Evolutionary conservation across 768 basidiomycete species (phyloP).

Genomic region (Dioszegia crocea): DNA sequence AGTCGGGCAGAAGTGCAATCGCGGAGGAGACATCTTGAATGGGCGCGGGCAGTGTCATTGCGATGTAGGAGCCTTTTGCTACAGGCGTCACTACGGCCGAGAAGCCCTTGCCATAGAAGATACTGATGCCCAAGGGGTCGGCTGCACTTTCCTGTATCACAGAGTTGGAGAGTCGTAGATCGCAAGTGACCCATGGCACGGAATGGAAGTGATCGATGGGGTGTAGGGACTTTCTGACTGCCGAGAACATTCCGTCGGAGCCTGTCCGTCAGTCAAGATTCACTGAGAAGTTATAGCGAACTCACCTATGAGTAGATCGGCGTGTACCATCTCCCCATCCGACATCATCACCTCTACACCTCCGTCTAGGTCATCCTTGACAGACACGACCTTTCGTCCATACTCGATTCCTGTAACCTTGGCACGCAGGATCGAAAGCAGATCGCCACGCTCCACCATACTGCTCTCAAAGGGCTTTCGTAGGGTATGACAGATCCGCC

Average conservation of each 20-base stretch:
- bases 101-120: slow-evolving; percentile 14
- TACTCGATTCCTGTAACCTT: slow-evolving; percentile 14
- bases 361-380: background rate
- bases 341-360: background rate
- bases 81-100: slow-evolving; percentile 18
- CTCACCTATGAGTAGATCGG: slow-evolving; percentile 23
- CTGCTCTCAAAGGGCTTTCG: slow-evolving; percentile 4
- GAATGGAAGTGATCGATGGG: background rate
- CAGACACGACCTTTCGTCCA: background rate
- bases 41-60: slow-evolving; percentile 12
- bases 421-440: slow-evolving; percentile 10
- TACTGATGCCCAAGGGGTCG: slow-evolving; percentile 19
- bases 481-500: slow-evolving; percentile 2
- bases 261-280: too few species aligned
- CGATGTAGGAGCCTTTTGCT: slow-evolving; percentile 9
- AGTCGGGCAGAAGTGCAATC: background rate
- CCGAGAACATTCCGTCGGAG: slow-evolving; percentile 29
- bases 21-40: background rate
- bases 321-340: slow-evolving; percentile 2
- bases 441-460: slow-evolving; percentile 19
- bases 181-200: slow-evolving; percentile 17
- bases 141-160: background rate
- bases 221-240: slow-evolving; percentile 4
- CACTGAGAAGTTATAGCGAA: background rate
- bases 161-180: slow-evolving; percentile 2